phyloP scores from a whole-genome alignment of 768 basidiomycete species.

The Xerocomus brunneocitrinus region DNA sequence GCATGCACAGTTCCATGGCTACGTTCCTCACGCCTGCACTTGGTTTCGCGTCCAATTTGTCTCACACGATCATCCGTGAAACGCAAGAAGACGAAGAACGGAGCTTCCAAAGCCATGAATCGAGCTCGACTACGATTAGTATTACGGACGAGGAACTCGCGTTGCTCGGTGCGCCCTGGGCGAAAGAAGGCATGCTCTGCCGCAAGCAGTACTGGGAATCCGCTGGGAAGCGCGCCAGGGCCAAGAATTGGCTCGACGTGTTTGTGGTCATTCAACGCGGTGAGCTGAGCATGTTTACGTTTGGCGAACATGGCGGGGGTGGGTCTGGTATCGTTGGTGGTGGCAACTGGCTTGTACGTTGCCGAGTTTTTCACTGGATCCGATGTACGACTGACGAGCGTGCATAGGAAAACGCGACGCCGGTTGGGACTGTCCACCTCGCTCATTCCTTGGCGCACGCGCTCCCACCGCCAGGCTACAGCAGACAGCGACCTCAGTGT shows the following conservation, averaged over 20 bases:
- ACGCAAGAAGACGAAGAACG: conserved; percentile 82
- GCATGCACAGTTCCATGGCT: conserved; percentile 56
- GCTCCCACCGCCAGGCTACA: conserved; percentile 89
- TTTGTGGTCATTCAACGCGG: conserved; percentile 96
- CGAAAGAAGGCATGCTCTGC: conserved; percentile 95
- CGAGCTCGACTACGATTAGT: conserved; percentile 70
- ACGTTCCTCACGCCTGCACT: conserved; percentile 78
- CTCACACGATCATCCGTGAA: conserved; percentile 94
- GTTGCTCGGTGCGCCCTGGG: conserved; percentile 94
- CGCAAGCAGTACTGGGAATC: conserved; percentile 95
- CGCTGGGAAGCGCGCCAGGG: conserved; percentile 75
- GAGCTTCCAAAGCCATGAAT: conserved; percentile 60
- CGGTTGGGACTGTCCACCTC: conserved; percentile 78
- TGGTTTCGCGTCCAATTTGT: conserved; percentile 95
- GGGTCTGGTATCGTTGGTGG: conserved; percentile 75
- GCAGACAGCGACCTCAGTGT: conserved; percentile 84
- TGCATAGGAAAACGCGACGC: conserved; percentile 74
- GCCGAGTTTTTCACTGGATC: neutral
- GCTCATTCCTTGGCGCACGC: conserved; percentile 86
- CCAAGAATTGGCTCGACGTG: conserved; percentile 89
- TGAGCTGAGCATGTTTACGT: conserved; percentile 92
- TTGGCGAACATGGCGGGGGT: conserved; percentile 71
- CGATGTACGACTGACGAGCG: conserved; percentile 5
- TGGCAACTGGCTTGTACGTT: conserved; percentile 95
- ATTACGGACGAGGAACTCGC: conserved; percentile 96